Conservation (phyloP, 441 rosid genomes). For the Raphanus hybrid region DNA sequence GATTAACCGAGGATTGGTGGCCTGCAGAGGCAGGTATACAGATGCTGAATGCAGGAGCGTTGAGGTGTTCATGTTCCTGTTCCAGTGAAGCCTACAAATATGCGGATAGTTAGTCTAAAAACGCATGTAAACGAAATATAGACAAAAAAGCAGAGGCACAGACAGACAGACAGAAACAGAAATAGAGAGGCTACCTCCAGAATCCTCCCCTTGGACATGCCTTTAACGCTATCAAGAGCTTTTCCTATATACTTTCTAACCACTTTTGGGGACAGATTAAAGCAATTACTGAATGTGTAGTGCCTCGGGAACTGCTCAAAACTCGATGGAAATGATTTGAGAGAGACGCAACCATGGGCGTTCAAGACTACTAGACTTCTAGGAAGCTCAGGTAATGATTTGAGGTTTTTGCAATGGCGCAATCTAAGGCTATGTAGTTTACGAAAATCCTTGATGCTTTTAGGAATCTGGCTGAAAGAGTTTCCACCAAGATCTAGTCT, state of each 20-base stretch:
- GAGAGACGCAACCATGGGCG: constrained; percentile 32
- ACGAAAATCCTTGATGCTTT: constrained; percentile 17
- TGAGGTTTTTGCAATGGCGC: constrained; percentile 24
- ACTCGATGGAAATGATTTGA: constrained; percentile 3
- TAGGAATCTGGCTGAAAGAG: constrained; percentile 23
- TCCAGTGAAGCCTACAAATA: not conserved
- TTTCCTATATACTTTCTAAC: not conserved
- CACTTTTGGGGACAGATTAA: constrained; percentile 3
- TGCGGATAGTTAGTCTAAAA: not conserved
- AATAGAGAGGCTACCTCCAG: constrained; percentile 6
- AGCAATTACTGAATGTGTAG: constrained; percentile 19
- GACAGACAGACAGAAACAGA: not conserved
- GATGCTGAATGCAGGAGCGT: constrained; percentile 8
- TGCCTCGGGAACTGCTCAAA: not conserved
- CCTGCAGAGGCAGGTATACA: constrained; percentile 24
- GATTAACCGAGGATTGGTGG: not conserved
- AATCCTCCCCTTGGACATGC: not conserved
- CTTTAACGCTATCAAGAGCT: not conserved
- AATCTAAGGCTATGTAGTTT: constrained; percentile 16
- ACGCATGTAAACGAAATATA: not conserved
- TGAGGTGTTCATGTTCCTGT: constrained; percentile 14
- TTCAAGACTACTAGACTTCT: constrained; percentile 18
- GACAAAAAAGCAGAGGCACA: not conserved
- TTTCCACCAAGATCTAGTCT: constrained; percentile 18
- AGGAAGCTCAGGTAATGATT: constrained; percentile 18